Percentiles rank a stretch among this genome's conserved stretches.
These are phyloP conservation scores for Ophiocytium majus DNA, from an alignment of 352 stramenopile genomes.

Conservation along the genomic window DNA sequence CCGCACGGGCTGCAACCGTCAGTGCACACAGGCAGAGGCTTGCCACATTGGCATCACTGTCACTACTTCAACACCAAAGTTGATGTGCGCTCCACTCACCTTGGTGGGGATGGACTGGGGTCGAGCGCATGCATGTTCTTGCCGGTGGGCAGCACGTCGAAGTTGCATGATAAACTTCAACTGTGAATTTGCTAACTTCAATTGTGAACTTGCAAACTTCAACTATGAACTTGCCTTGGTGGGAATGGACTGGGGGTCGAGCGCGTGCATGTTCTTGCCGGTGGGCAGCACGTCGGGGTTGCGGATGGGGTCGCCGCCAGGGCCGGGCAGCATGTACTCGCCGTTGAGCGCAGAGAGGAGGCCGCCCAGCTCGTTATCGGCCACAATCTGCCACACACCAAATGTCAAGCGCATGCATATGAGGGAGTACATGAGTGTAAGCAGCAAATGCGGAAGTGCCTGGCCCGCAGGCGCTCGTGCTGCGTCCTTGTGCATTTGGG, in stretches of 20 bases:
- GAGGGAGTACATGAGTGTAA: neutral
- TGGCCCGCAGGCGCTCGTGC: neutral
- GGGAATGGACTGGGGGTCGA: constrained; percentile 77
- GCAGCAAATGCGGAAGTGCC: neutral
- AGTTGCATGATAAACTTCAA: too few relatives aligned
- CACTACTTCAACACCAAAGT: too few relatives aligned
- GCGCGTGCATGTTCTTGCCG: constrained; percentile 78
- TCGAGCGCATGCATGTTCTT: constrained; percentile 76
- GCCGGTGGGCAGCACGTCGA: constrained; percentile 71
- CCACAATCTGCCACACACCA: too few relatives aligned
- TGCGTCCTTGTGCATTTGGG: neutral
- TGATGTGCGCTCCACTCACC: too few relatives aligned
- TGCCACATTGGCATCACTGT: too few relatives aligned
- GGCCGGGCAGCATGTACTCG: constrained; percentile 74
- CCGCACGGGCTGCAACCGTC: too few relatives aligned
- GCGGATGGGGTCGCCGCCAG: constrained; percentile 76
- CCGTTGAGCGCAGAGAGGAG: constrained; percentile 75
- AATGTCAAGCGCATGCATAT: too few relatives aligned
- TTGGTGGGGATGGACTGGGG: constrained; percentile 70
- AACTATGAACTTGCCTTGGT: constrained; percentile 61
- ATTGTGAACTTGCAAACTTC: too few relatives aligned
- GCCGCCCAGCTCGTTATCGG: constrained; percentile 74
- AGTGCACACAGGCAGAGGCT: too few relatives aligned
- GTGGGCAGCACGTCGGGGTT: constrained; percentile 79
- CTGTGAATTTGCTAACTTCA: too few relatives aligned